Percentiles rank a stretch among this genome's conserved stretches.
Conservation (phyloP, 768 basidiomycete species). For the Glaciozyma antarctica region DNA sequence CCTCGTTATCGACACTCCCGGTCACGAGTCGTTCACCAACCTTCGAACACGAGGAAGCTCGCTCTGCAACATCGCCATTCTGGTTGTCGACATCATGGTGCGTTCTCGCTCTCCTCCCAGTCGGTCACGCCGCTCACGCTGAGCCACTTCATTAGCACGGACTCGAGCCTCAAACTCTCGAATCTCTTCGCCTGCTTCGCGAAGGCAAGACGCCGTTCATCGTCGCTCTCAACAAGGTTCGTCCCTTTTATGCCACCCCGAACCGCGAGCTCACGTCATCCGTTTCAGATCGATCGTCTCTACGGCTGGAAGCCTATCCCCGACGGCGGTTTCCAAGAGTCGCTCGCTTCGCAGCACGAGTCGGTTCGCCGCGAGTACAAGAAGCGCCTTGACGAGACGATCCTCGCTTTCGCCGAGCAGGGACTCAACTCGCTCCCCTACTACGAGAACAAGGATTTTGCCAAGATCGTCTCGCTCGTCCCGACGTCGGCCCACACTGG, state of each 20-base stretch:
- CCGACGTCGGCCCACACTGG: constrained; percentile 97
- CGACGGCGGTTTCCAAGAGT: constrained; percentile 84
- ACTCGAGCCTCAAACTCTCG: constrained; percentile 93
- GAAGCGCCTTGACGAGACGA: constrained; percentile 71
- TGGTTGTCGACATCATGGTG: constrained; percentile 97
- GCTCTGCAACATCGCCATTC: constrained; percentile 94
- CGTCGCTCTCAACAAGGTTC: constrained; percentile 90
- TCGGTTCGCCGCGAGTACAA: constrained; percentile 85
- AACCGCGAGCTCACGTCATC: neutral
- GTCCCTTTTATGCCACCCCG: constrained; percentile 7
- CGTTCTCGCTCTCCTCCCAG: constrained; percentile 22
- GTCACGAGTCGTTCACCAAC: constrained; percentile 98
- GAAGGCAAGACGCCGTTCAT: constrained; percentile 97
- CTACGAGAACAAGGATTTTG: constrained; percentile 95
- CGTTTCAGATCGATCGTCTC: constrained; percentile 80
- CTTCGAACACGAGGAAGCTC: constrained; percentile 90
- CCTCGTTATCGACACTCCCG: constrained; percentile 92
- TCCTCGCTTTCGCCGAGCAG: constrained; percentile 93
- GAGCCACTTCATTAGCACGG: constrained; percentile 57
- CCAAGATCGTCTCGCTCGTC: constrained; percentile 86
- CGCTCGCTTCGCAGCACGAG: constrained; percentile 67
- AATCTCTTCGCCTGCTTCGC: constrained; percentile 80
- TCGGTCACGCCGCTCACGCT: constrained; percentile 7
- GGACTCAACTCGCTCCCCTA: constrained; percentile 89
- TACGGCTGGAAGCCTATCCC: constrained; percentile 89